Conservation (phyloP, 495 filamentous ascomycete genomes). For the Podospora pseudocomata region DNA sequence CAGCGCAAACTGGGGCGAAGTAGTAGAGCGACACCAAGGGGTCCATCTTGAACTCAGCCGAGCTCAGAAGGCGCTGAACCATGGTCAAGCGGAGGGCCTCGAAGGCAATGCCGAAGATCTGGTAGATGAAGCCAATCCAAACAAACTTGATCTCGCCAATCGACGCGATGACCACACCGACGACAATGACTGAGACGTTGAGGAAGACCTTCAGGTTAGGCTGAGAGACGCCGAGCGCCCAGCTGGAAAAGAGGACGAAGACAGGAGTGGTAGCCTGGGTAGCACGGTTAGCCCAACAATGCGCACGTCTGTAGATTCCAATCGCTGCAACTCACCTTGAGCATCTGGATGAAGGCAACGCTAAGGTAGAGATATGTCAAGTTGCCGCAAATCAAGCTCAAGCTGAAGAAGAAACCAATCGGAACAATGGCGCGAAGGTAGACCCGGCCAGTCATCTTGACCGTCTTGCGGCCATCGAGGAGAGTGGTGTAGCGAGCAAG, state of each 20-base stretch:
- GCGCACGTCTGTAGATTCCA: not conserved
- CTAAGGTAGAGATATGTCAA: conserved; percentile 88
- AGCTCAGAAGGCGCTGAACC: conserved; percentile 85
- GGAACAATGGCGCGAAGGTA: conserved; percentile 89
- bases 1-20: conserved; percentile 87
- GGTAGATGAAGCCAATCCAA: conserved; percentile 80
- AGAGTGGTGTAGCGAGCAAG: conserved; percentile 79
- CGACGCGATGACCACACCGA: conserved; percentile 86
- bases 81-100: conserved; percentile 89
- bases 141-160: conserved; percentile 92
- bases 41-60: conserved; percentile 95
- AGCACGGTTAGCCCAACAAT: conserved; percentile 26
- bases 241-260: conserved; percentile 79
- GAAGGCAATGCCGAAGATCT: conserved; percentile 78
- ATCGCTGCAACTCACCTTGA: conserved; percentile 62
- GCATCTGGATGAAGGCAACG: conserved; percentile 96
- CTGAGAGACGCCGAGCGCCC: conserved; percentile 72
- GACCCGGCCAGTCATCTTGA: conserved; percentile 90
- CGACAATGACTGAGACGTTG: conserved; percentile 84
- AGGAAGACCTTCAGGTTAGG: conserved; percentile 74
- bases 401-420: conserved; percentile 87
- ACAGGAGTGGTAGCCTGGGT: conserved; percentile 82
- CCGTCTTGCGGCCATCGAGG: conserved; percentile 83
- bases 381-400: conserved; percentile 93
- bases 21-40: conserved; percentile 94